These are phyloP conservation scores for Globisporangium cylindrosporum DNA, from an alignment of 352 stramenopile genomes.

Conservation along the genomic window DNA sequence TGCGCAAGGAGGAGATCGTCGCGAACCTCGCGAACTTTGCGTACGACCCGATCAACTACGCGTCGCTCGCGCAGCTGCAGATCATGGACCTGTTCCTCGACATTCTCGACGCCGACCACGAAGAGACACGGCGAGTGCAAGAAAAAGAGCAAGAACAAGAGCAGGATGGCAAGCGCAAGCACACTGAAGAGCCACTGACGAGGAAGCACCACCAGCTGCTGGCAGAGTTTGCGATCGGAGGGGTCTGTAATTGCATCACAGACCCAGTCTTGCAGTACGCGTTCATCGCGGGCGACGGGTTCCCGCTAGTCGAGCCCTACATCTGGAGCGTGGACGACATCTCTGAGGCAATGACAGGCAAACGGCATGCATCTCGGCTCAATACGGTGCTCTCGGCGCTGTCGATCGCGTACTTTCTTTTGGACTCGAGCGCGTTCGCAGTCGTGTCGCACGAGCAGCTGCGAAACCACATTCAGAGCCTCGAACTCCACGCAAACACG, in stretches of 20 bases:
- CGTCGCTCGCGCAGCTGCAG: constrained; percentile 43
- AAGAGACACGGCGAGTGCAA: constrained; percentile 8
- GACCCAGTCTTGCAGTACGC: constrained; percentile 51
- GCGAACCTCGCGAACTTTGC: constrained; percentile 83
- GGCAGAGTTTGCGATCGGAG: constrained; percentile 65
- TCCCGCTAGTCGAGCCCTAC: constrained; percentile 43
- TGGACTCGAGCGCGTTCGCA: constrained; percentile 53
- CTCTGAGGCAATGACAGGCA: constrained; percentile 3
- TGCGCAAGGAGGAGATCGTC: constrained; percentile 72
- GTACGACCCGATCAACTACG: constrained; percentile 86
- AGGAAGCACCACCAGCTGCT: constrained; percentile 29
- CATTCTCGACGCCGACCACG: constrained; percentile 50
- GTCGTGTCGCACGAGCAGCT: constrained; percentile 39
- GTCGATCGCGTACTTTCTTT: constrained; percentile 60
- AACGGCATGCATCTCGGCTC: constrained; percentile 13
- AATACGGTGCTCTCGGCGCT: constrained; percentile 56
- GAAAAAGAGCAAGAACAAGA: background rate
- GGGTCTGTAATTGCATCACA: constrained; percentile 76
- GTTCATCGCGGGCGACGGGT: constrained; percentile 49
- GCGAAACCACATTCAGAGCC: constrained; percentile 26
- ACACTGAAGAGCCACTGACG: background rate
- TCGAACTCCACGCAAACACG: constrained; percentile 31
- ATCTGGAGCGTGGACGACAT: constrained; percentile 28
- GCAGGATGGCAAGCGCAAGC: background rate
- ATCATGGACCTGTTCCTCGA: constrained; percentile 81